Evolutionary conservation across 2,329 filamentous ascomycete species (phyloP).

Genomic region (Trichoderma asperellum): DNA sequence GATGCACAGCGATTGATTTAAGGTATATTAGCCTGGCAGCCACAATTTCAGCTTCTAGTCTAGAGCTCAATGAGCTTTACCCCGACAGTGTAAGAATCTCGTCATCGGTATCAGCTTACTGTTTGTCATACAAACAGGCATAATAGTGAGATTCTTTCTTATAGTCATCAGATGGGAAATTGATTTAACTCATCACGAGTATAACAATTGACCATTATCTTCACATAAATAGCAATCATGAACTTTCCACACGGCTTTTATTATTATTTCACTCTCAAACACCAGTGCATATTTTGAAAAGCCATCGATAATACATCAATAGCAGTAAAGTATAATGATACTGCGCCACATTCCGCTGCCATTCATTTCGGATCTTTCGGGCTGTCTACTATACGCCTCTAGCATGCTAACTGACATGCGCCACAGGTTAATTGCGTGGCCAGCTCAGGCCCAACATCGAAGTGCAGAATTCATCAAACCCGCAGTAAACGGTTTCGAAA

Average conservation of each 20-base stretch:
- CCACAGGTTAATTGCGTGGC: neutral
- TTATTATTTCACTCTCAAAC: neutral
- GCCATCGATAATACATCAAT: neutral
- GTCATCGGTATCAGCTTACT: conserved; percentile 11
- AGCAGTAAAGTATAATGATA: neutral
- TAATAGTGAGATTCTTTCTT: fast-evolving
- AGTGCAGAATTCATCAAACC: neutral
- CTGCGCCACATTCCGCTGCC: conserved; percentile 6
- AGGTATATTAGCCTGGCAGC: conserved; percentile 6
- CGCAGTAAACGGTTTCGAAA: neutral
- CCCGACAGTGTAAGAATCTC: conserved; percentile 8
- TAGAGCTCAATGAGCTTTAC: neutral
- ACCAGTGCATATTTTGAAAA: neutral
- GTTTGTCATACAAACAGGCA: neutral
- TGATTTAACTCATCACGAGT: neutral
- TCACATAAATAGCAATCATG: neutral
- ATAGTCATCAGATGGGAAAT: too few relatives aligned
- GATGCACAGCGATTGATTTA: neutral
- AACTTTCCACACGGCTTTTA: neutral
- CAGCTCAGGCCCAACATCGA: too few relatives aligned
- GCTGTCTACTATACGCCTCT: neutral
- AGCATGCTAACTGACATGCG: neutral
- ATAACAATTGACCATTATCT: neutral
- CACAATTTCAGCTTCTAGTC: conserved; percentile 8
- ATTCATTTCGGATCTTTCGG: conserved; percentile 15